These are phyloP conservation scores for Dacryopinax primogenitus DNA, from an alignment of 768 basidiomycete genomes.

Conservation along the genomic window DNA sequence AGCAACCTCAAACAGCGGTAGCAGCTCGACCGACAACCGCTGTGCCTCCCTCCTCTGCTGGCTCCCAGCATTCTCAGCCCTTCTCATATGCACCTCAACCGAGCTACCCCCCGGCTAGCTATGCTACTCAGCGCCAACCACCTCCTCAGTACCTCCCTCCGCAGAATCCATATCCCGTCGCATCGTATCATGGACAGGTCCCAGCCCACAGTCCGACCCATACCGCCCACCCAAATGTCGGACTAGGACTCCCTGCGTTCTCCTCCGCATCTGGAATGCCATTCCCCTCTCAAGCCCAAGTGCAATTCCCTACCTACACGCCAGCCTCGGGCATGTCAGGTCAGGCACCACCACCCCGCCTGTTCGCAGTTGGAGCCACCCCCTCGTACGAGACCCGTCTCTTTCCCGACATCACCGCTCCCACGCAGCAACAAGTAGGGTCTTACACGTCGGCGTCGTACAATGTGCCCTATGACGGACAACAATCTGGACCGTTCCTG, in stretches of 20 bases:
- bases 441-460: background rate
- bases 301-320: background rate
- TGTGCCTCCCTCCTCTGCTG: background rate
- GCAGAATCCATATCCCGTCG: background rate
- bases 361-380: background rate
- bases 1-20: background rate
- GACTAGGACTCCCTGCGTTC: background rate
- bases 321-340: background rate
- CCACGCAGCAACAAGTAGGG: background rate
- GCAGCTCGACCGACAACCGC: background rate
- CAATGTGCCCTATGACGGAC: background rate
- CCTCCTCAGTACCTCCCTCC: background rate
- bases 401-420: background rate
- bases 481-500: background rate
- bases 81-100: background rate
- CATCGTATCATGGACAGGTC: background rate
- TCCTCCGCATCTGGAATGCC: background rate
- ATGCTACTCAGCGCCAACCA: background rate
- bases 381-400: background rate
- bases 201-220: background rate
- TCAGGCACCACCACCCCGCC: background rate
- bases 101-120: background rate
- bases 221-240: background rate
- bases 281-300: background rate
- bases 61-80: background rate